Evolutionary conservation across 1,139 yeast genomes (phyloP).

Genomic region (Chernovozyma aurita): DNA sequence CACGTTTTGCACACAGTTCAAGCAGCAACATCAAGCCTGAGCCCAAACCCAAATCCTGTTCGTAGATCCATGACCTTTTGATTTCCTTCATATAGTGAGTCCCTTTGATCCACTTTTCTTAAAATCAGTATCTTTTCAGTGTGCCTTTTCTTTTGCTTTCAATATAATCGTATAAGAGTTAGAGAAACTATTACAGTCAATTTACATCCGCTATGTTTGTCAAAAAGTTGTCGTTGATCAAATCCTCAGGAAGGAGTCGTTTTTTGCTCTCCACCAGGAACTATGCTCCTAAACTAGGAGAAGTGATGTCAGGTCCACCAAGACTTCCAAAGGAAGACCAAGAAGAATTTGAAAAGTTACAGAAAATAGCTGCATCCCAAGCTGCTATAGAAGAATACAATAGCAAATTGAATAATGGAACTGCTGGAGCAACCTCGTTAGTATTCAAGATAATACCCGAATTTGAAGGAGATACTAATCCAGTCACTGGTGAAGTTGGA

Average conservation of each 20-base stretch:
- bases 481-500: conserved; percentile 90
- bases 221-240: neutral
- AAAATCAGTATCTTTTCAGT: too few species aligned
- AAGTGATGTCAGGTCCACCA: conserved; percentile 51
- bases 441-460: conserved; percentile 83
- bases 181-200: too few species aligned
- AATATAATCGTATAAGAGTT: too few species aligned
- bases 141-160: too few species aligned
- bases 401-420: conserved; percentile 2
- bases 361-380: conserved; percentile 75
- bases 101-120: too few species aligned
- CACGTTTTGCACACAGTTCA: too few species aligned
- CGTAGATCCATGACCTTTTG: too few species aligned
- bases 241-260: neutral
- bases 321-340: conserved; percentile 81
- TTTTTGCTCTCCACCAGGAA: neutral
- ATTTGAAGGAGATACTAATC: conserved; percentile 92
- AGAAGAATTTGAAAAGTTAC: conserved; percentile 85
- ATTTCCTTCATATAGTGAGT: too few species aligned
- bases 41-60: too few species aligned
- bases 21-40: too few species aligned
- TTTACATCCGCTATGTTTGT: too few species aligned
- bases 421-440: conserved; percentile 24
- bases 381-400: conserved; percentile 77
- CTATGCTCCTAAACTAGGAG: conserved; percentile 6